Percentiles rank a stretch among this genome's conserved stretches.
Evolutionary conservation across 1,284 basidiomycete genomes (phyloP).

Genomic region (Lignosus rhinocerotis): DNA sequence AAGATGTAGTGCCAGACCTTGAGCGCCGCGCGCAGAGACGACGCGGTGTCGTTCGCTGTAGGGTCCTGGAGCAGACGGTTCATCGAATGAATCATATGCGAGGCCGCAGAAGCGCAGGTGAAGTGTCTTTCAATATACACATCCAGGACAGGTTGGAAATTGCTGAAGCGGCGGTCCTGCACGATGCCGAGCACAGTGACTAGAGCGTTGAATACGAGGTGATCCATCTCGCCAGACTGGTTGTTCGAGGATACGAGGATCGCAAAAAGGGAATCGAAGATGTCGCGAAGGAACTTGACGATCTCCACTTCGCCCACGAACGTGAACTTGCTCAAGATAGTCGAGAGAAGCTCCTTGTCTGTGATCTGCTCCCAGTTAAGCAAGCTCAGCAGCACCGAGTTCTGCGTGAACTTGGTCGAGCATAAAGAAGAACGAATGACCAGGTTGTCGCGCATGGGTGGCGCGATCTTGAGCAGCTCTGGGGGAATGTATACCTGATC

Average conservation of each 20-base stretch:
- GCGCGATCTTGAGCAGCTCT: conserved; percentile 65
- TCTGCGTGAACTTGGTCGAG: conserved; percentile 93
- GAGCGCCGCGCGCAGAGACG: conserved; percentile 81
- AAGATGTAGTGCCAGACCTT: conserved; percentile 98
- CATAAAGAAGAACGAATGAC: conserved; percentile 88
- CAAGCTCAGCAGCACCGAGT: conserved; percentile 80
- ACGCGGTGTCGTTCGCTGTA: conserved; percentile 72
- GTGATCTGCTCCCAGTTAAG: conserved; percentile 80
- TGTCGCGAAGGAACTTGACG: conserved; percentile 90
- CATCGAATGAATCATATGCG: conserved; percentile 86
- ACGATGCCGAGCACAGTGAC: conserved; percentile 90
- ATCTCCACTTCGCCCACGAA: conserved; percentile 94
- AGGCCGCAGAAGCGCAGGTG: conserved; percentile 73
- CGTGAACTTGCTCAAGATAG: conserved; percentile 83
- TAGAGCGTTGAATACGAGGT: conserved; percentile 87
- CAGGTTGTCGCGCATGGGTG: conserved; percentile 77
- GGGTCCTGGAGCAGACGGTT: conserved; percentile 80
- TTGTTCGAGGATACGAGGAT: conserved; percentile 82
- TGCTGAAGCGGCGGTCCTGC: conserved; percentile 93
- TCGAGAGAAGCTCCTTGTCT: conserved; percentile 69
- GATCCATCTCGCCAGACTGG: conserved; percentile 78
- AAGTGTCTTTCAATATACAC: conserved; percentile 94
- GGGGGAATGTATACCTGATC: conserved; percentile 62
- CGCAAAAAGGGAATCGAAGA: conserved; percentile 92
- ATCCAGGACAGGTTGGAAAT: conserved; percentile 92